phyloP scores from a whole-genome alignment of 2,329 filamentous ascomycete species.

The Nectriaceae sp. region DNA sequence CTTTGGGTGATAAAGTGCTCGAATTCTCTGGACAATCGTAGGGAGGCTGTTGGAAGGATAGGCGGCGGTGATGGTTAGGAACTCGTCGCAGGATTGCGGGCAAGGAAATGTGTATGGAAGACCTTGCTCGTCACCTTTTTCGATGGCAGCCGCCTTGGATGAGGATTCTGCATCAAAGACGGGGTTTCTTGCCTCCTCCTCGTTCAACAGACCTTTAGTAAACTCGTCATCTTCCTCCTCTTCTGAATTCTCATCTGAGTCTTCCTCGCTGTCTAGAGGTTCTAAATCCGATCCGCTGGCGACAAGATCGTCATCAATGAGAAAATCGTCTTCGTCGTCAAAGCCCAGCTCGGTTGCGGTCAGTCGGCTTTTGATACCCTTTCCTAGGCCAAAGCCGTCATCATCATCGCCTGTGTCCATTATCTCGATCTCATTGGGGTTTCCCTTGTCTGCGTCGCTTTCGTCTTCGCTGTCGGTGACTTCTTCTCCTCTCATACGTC shows the following conservation, averaged over 20 bases:
- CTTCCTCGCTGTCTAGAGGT: conserved; percentile 54
- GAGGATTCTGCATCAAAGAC: conserved; percentile 51
- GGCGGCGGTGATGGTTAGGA: conserved; percentile 66
- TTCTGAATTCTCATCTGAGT: conserved; percentile 50
- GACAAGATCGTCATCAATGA: conserved; percentile 85
- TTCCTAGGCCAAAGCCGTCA: conserved; percentile 62
- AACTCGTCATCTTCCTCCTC: conserved; percentile 67
- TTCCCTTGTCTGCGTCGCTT: conserved; percentile 42
- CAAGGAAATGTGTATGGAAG: conserved; percentile 86
- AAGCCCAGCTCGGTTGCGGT: conserved; percentile 68
- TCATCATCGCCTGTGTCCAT: conserved; percentile 45
- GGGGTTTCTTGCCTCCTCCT: conserved; percentile 56
- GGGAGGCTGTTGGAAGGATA: conserved; percentile 68
- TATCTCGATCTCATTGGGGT: conserved; percentile 38
- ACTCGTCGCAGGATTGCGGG: conserved; percentile 74
- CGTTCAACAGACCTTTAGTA: conserved; percentile 65
- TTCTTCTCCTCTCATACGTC: conserved; percentile 85
- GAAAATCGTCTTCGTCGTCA: conserved; percentile 92
- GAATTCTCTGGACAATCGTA: conserved; percentile 82
- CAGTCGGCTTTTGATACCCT: conserved; percentile 57
- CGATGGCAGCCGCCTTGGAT: conserved; percentile 34
- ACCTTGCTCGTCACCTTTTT: conserved; percentile 52
- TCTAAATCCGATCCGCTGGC: conserved; percentile 77
- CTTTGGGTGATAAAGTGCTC: conserved; percentile 89
- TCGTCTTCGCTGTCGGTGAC: conserved; percentile 65